Base-by-base conservation (phyloP, 2,329 filamentous ascomycete species). In the Alternaria sp. region DNA sequence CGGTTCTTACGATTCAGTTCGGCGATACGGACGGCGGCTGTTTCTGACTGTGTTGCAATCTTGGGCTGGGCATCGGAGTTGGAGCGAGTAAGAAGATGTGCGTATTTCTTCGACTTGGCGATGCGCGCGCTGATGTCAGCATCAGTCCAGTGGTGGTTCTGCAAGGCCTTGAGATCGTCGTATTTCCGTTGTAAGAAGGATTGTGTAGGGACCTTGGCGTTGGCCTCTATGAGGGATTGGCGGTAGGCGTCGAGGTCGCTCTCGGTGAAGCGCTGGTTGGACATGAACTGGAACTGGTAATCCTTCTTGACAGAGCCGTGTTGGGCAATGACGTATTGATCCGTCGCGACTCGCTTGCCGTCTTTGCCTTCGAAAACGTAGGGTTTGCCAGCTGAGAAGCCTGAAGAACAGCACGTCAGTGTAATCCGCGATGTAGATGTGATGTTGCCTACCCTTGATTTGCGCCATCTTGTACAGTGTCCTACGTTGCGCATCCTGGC, bases 261-360 rank as follows among this genome's bases (percentile, higher is more conserved):
- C 85, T 95, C 92, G n/a, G 90, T 91, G 72, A 98, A 91, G 40
- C 84, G 83, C 49, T 88, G 87, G 75, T 97, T 93, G 0, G 95
- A 98, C 73, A 94, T 93, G 62, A 90, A 89, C 61, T 95, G 89
- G 77, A 98, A 97, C 4, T 93, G 93, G 80, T 93, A 97, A 34
- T 93, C 88, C 74, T 90, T 90, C 72, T 92, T 86, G 0, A 90
- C 85, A 69, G 93, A 93, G 44, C 95, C 95, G 73, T 96, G 90
- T 7, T 92, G 88, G 40, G 91, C 88, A 53, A 89, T 82, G 31
- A 91, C 87, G 73, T 98, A 97, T 75, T 93, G 90, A 61, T 96
- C 92, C 0, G 93, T 96, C 31, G 91, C 86, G 70, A 97, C 90
- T 3, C 83, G 83, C 62, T 92, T 90, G 36, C 92, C 91, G 58